A percentile compares a stretch with the other conserved stretches of the same genome.
Conservation (phyloP, 164 flowering plant species). For the Magnolia kwangsiensis region DNA sequence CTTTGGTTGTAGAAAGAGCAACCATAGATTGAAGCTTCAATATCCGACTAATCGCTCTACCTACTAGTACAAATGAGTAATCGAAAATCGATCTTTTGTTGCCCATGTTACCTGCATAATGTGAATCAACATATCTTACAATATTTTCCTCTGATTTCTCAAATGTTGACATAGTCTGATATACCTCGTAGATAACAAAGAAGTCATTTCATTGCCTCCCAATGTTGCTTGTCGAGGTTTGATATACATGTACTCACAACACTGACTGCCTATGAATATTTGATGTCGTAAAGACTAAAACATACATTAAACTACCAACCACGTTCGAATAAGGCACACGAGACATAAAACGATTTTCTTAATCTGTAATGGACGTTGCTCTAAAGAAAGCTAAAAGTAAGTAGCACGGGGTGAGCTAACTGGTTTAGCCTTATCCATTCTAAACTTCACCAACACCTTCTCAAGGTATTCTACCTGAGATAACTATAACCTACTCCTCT, state of each 20-base stretch:
- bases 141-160: background rate
- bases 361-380: background rate
- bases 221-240: background rate
- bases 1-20: background rate
- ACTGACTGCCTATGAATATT: conserved; percentile 2
- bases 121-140: background rate
- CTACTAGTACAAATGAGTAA: background rate
- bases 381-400: background rate
- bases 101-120: conserved; percentile 1
- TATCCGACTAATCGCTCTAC: conserved; percentile 6
- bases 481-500: too few relatives aligned
- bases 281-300: background rate
- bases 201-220: background rate
- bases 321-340: background rate
- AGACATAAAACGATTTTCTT: background rate
- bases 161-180: background rate
- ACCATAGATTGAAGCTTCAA: background rate
- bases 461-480: too few relatives aligned
- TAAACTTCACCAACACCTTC: too few relatives aligned
- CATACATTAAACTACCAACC: background rate
- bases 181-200: background rate
- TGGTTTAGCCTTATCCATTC: too few relatives aligned
- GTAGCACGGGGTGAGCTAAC: background rate
- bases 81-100: background rate
- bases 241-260: background rate